Evolutionary conservation across 2,329 filamentous ascomycete species (phyloP), one percentile per base, ranked within the genome.

Genomic region (Pyrenochaeta sp.): DNA sequence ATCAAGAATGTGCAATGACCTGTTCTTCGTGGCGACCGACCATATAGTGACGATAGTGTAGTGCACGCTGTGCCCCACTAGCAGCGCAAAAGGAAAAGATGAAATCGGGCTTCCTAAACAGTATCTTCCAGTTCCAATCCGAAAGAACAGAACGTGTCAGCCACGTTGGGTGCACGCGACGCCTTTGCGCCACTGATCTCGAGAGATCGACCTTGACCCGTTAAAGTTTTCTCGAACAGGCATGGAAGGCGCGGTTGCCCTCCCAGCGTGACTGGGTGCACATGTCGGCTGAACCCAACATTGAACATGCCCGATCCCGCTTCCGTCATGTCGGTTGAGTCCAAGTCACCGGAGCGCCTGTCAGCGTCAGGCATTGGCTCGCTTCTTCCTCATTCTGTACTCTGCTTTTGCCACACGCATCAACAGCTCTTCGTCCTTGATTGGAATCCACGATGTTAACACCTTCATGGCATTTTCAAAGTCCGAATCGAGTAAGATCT

Each of bases 401-500:
- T 97, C 93, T 10, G 89, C 85, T 65, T 87, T 87, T 18, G 90
- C 86, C 45, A 96, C 90, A 61, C 86, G 87, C 90, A 99, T 96
- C 61, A 99, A 80, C 44, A 96, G 74, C 68, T 97, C 91, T 65
- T 96, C 90, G 62, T 99, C 93, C 72, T 90, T 90, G 68, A 99
- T 87, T 14, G 93, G 91, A 30, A 97, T 87, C 85, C 90, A 96
- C 43, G 88, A 91, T 20, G 94, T 97, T 51, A 99, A 78, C 6
- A 92, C 88, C 75, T 96, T 97, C 94, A 99, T 99, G 32, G 89
- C 89, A 63, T 95, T 96, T 70, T 99, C 94, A 71, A 97, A 99
- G 68, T 99, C 94, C 13, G 89, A 90, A 61, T 95, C 91, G 5
- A 96, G 77, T 21, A 99, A 79, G 37, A 96, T 90, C 51, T 96